Evolutionary conservation across 1,284 basidiomycete species (phyloP).

Genomic region (Thelephora terrestris): DNA sequence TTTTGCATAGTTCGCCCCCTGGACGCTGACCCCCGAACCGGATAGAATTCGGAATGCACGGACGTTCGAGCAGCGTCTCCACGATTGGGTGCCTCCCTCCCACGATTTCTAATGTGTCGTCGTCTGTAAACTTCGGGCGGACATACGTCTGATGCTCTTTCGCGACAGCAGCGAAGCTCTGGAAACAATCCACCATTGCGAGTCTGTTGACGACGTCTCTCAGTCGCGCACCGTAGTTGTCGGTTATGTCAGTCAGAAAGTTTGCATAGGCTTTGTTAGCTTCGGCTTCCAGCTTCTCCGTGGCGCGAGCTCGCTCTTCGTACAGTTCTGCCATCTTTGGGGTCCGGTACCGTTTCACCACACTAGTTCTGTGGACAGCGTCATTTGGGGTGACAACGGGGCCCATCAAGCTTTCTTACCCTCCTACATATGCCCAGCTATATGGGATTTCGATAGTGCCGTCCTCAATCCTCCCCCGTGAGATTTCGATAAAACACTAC

Average conservation of each 20-base stretch:
- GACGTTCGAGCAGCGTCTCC: slow-evolving; percentile 63
- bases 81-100: slow-evolving; percentile 78
- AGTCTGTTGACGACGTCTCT: slow-evolving; percentile 70
- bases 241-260: slow-evolving; percentile 64
- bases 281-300: slow-evolving; percentile 66
- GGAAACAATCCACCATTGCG: slow-evolving; percentile 71
- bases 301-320: slow-evolving; percentile 67
- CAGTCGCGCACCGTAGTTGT: slow-evolving; percentile 58
- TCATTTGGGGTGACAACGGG: too few species aligned
- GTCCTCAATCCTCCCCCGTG: slow-evolving; percentile 51
- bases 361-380: slow-evolving; percentile 52
- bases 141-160: slow-evolving; percentile 63
- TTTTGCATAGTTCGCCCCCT: slow-evolving; percentile 46
- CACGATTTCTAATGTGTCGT: slow-evolving; percentile 52
- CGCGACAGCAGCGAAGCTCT: slow-evolving; percentile 61
- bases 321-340: slow-evolving; percentile 61
- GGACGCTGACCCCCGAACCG: slow-evolving; percentile 31
- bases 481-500: slow-evolving; percentile 70
- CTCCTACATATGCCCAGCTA: slow-evolving; percentile 64
- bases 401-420: background rate
- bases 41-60: slow-evolving; percentile 72
- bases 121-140: slow-evolving; percentile 52
- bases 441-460: slow-evolving; percentile 54
- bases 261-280: slow-evolving; percentile 54
- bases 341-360: slow-evolving; percentile 71